Evolutionary conservation across 768 basidiomycete genomes (phyloP), one percentile per base, ranked within the genome.

Genomic region (Hydnum rufescens): DNA sequence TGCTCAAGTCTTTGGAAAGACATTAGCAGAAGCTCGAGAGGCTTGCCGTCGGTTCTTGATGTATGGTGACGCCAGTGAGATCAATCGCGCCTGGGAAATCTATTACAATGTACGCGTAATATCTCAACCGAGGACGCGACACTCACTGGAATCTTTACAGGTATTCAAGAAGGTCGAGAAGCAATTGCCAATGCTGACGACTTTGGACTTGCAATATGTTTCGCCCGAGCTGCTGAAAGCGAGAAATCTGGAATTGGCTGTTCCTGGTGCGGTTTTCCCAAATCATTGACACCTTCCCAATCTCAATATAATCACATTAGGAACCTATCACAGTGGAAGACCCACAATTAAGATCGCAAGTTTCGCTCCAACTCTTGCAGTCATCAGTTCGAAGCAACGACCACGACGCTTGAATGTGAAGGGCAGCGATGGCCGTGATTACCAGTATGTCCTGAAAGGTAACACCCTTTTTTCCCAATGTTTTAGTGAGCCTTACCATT

Each of bases 11-110:
- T 97, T 93, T 59, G 89, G 90, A 2, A 74, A 88, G 53, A 93
- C 97, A 60, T 71, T 99, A 28, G 78, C 77, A 28, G 89, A 93
- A 60, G 95, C 95, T 8, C 77, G 89, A 39, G 89, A 92, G 60
- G 87, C 88, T 31, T 88, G 87, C 58, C 74, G 80, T 49, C 75
- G 86, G 49, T 99, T 82, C 69, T 80, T 82, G 39, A 73, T 75
- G 22, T 85, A 84, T 60, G 85, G 85, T 25, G 92, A 99, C 62
- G 74, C 77, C 53, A 78, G 76, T 49, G 89, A 96, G 62, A 68
- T 99, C 46, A 95, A 97, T 63, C 87, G 84, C 61, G 95, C 95
- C 30, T 99, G 95, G 95, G 95, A 97, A 60, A 90, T 96, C 26
- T 99, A 99, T 65, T 99, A 96, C 60, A 78, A 77, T 47, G 89